Evolutionary conservation across 1,284 basidiomycete species (phyloP).

Genomic region (Phylloboletellus chloephorus): DNA sequence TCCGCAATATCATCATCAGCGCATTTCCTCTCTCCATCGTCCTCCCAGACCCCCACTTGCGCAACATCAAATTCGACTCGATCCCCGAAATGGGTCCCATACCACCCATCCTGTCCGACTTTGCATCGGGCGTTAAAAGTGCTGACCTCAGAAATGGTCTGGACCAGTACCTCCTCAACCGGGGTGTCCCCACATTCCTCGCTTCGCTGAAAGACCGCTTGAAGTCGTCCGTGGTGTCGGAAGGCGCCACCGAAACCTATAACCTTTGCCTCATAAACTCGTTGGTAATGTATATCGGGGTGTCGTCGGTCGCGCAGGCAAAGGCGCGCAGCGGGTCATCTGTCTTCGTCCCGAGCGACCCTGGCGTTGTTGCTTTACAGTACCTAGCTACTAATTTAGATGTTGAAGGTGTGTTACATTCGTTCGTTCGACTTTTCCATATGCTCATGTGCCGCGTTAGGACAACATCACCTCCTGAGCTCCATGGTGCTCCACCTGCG

Average conservation of each 20-base stretch:
- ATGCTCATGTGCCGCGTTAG: conserved; percentile 37
- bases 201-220: conserved; percentile 77
- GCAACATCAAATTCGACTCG: conserved; percentile 62
- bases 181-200: conserved; percentile 66
- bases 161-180: conserved; percentile 78
- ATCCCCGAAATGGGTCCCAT: conserved; percentile 87
- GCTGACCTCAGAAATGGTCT: conserved; percentile 74
- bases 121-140: conserved; percentile 71
- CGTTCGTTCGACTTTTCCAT: background rate
- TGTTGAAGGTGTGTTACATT: conserved; percentile 68
- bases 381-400: conserved; percentile 82
- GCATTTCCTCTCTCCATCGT: conserved; percentile 88
- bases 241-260: conserved; percentile 64
- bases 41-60: conserved; percentile 86
- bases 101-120: conserved; percentile 89
- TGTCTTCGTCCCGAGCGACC: conserved; percentile 75
- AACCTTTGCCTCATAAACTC: conserved; percentile 88
- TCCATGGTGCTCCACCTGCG: conserved; percentile 91
- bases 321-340: conserved; percentile 76
- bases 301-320: conserved; percentile 81
- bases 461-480: conserved; percentile 89
- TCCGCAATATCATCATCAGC: conserved; percentile 94
- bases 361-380: conserved; percentile 77
- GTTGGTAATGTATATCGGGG: conserved; percentile 91
- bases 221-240: conserved; percentile 47